A percentile compares a stretch with the other conserved stretches of the same genome.
These are phyloP conservation scores for Hydrangea macrophylla DNA, from an alignment of 148 eudicot genomes.

Conservation along the genomic window DNA sequence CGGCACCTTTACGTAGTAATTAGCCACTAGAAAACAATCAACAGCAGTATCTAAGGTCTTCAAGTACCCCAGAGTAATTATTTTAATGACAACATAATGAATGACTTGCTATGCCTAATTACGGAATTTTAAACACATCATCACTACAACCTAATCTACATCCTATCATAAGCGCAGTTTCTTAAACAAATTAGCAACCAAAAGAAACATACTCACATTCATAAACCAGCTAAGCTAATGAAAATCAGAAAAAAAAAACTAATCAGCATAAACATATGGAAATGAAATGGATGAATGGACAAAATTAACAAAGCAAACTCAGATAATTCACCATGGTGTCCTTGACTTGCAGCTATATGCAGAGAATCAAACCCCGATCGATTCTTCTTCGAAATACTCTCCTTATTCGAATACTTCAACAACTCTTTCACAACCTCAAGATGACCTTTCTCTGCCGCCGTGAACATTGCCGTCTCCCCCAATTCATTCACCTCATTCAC, in stretches of 20 bases:
- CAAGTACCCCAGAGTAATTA: neutral
- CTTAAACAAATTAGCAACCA: neutral
- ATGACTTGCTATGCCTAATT: no score
- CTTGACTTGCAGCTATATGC: slow-evolving; percentile 76
- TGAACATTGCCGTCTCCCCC: slow-evolving; percentile 71
- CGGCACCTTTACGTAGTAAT: neutral
- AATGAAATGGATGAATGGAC: slow-evolving; percentile 4
- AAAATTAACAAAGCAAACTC: neutral
- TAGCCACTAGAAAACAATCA: neutral
- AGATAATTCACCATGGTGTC: slow-evolving; percentile 60
- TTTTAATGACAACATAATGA: neutral
- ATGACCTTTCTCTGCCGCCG: slow-evolving; percentile 72
- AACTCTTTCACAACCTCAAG: slow-evolving; percentile 77
- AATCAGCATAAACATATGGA: neutral
- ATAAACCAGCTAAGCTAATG: neutral
- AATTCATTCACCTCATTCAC: slow-evolving; percentile 81
- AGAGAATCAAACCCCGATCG: slow-evolving; percentile 61
- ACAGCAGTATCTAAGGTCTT: neutral
- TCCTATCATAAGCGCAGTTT: neutral
- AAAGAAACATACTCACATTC: neutral
- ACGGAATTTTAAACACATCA: no score
- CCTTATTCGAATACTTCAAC: slow-evolving; percentile 59
- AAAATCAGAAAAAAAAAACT: neutral
- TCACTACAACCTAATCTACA: neutral
- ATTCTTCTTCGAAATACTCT: slow-evolving; percentile 57